phyloP scores from a whole-genome alignment of 2,329 filamentous ascomycete genomes.

The Hypoxylon sp. region DNA sequence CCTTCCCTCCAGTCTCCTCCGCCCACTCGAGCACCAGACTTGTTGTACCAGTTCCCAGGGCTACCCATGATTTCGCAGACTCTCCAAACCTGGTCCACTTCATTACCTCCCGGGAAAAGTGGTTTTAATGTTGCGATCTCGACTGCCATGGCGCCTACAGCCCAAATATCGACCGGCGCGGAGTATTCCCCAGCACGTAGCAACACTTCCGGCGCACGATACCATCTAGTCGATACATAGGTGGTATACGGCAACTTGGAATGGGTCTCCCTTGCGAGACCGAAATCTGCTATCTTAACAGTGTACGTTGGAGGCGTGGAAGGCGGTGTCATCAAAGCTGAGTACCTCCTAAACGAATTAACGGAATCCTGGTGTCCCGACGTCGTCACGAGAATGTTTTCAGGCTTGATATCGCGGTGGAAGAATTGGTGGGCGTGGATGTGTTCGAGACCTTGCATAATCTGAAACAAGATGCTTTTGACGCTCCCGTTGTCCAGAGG shows the following conservation, averaged over 20 bases:
- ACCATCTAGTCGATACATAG: conserved; percentile 98
- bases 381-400: conserved; percentile 97
- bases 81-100: conserved; percentile 98
- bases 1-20: conserved; percentile 99
- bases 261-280: conserved; percentile 95
- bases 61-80: conserved; percentile 99
- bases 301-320: conserved; percentile 94
- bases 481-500: conserved; percentile 89
- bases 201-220: conserved; percentile 94
- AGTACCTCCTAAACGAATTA: conserved; percentile 93
- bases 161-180: conserved; percentile 98
- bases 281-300: conserved; percentile 99
- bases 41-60: conserved; percentile 98
- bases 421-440: conserved; percentile 98
- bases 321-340: conserved; percentile 91
- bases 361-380: conserved; percentile 85
- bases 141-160: conserved; percentile 97
- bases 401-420: conserved; percentile 98
- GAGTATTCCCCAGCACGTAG: conserved; percentile 96
- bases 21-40: conserved; percentile 86
- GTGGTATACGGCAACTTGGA: conserved; percentile 97
- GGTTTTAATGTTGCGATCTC: conserved; percentile 97
- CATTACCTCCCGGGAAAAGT: conserved; percentile 95
- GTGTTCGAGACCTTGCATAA: conserved; percentile 94
- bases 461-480: conserved; percentile 98